These are phyloP conservation scores for Glycyrrhiza uralensis DNA, from an alignment of 306 rosid genomes.

Conservation along the genomic window DNA sequence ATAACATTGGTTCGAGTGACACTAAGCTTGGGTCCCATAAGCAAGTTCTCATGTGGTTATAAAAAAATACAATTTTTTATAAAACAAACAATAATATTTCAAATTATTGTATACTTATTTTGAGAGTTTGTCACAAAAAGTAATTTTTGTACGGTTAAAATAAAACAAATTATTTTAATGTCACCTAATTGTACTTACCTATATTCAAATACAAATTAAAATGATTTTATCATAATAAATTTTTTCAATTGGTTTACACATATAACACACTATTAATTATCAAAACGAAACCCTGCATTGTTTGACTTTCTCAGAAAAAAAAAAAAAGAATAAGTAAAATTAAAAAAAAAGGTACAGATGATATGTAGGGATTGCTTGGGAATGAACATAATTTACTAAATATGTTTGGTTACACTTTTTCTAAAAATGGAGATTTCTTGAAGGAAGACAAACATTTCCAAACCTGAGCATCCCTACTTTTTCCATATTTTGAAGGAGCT, in stretches of 20 bases:
- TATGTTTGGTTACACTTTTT: conserved; percentile 33
- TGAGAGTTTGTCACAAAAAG: too few species aligned
- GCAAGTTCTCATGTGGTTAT: too few species aligned
- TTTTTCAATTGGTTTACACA: too few species aligned
- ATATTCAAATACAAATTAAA: too few species aligned
- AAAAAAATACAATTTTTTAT: not conserved
- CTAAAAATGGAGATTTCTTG: conserved; percentile 70
- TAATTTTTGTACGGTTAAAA: too few species aligned
- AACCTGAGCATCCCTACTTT: conserved; percentile 39
- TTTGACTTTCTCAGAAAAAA: conserved; percentile 24
- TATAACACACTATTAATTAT: too few species aligned
- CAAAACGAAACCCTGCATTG: not conserved
- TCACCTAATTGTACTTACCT: too few species aligned
- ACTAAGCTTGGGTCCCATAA: too few species aligned
- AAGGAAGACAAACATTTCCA: conserved; percentile 47
- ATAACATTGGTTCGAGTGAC: too few species aligned
- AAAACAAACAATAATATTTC: too few species aligned
- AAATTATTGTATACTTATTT: not conserved
- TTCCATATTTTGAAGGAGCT: conserved; percentile 41
- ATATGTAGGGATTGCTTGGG: conserved; percentile 60
- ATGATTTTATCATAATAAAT: too few species aligned
- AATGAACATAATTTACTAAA: conserved; percentile 45
- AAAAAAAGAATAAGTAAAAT: not conserved
- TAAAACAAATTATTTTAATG: too few species aligned
- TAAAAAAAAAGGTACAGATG: not conserved